Percentiles rank a stretch among this genome's conserved stretches.
Evolutionary conservation across 2,329 filamentous ascomycete genomes (phyloP).

Genomic region (Phialophora expanda): DNA sequence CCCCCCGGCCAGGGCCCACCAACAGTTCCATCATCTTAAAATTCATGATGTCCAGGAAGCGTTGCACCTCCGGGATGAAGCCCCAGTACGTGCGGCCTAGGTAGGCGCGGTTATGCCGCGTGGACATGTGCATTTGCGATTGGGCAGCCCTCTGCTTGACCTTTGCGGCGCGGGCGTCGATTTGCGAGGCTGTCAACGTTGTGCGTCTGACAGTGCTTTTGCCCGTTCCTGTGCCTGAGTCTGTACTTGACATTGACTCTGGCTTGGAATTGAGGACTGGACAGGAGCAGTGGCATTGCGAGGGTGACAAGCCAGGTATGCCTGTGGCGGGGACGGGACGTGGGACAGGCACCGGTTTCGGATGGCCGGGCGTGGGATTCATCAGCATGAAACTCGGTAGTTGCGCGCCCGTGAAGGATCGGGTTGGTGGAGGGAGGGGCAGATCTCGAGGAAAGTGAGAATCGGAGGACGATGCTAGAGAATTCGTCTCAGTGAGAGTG

Average conservation of each 20-base stretch:
- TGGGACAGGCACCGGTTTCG: background rate
- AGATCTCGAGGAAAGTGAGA: background rate
- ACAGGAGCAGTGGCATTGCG: background rate
- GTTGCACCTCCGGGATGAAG: constrained; percentile 9
- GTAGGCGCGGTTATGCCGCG: background rate
- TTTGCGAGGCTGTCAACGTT: background rate
- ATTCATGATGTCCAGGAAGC: background rate
- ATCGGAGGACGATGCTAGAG: background rate
- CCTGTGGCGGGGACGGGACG: background rate
- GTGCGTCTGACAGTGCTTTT: background rate
- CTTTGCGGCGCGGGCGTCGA: background rate
- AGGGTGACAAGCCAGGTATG: background rate
- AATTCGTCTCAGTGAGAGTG: background rate
- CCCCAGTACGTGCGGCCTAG: constrained; percentile 13
- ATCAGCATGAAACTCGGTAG: background rate
- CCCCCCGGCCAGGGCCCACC: background rate
- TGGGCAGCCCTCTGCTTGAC: background rate
- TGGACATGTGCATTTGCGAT: background rate
- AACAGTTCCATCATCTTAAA: background rate
- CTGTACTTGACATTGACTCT: background rate
- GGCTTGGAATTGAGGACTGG: background rate
- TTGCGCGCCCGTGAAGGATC: background rate
- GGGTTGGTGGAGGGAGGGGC: background rate
- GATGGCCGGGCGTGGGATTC: background rate
- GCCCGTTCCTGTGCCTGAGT: too few species aligned